Percentiles rank a stretch among this genome's conserved stretches.
Conservation (phyloP, 768 basidiomycete genomes). For the Xanthoconium stramineum region DNA sequence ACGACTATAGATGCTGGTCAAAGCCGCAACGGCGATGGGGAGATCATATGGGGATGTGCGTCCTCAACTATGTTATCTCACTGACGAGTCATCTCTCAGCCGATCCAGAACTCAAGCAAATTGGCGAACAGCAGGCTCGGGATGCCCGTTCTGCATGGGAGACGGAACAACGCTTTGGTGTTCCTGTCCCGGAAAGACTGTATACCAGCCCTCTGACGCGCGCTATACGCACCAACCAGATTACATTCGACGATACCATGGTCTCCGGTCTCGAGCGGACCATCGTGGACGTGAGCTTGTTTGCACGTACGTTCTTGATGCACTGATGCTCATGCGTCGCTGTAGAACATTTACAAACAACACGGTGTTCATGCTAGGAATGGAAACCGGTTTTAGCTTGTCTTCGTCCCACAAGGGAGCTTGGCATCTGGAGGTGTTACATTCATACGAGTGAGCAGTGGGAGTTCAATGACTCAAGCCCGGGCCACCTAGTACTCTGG, state of each 20-base stretch:
- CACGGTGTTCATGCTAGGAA: slow-evolving; percentile 64
- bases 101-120: slow-evolving; percentile 50
- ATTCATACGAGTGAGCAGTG: no score
- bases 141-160: slow-evolving; percentile 7
- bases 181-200: slow-evolving; percentile 1
- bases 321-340: background rate
- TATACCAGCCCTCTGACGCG: slow-evolving; percentile 48
- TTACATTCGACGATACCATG: slow-evolving; percentile 44
- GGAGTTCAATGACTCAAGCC: no score
- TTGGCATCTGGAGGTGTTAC: no score
- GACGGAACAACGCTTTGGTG: background rate
- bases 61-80: background rate
- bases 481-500: no score
- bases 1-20: slow-evolving; percentile 47
- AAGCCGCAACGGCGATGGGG: slow-evolving; percentile 42
- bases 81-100: background rate
- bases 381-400: no score
- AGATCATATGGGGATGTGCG: slow-evolving; percentile 66
- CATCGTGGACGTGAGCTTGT: slow-evolving; percentile 49
- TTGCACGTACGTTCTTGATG: background rate
- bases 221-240: slow-evolving; percentile 50
- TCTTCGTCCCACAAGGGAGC: no score
- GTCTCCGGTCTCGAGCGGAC: slow-evolving; percentile 28
- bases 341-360: slow-evolving; percentile 61
- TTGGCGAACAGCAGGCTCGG: slow-evolving; percentile 53